Evolutionary conservation across 257 asterid genomes (phyloP).

Genomic region (Galeopsis tetrahit): DNA sequence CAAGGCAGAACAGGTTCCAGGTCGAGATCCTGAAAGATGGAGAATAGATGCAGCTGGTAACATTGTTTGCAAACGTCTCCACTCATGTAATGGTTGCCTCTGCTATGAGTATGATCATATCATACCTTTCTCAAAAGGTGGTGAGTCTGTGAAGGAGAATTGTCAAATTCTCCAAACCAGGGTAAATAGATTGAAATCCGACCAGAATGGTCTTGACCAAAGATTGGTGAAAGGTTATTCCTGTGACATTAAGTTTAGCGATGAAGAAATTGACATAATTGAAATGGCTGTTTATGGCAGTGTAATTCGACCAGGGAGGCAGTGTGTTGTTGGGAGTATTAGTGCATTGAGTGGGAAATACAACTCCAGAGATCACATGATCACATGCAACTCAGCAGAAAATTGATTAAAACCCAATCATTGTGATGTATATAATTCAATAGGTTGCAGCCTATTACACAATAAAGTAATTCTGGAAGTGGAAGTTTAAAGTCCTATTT

Average conservation of each 20-base stretch:
- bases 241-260: constrained; percentile 62
- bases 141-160: constrained; percentile 67
- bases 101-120: constrained; percentile 78
- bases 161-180: constrained; percentile 90
- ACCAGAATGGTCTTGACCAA: constrained; percentile 51
- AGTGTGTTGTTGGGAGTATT: constrained; percentile 56
- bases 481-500: constrained; percentile 14
- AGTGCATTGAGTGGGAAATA: constrained; percentile 44
- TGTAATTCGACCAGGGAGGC: constrained; percentile 56
- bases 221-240: constrained; percentile 69
- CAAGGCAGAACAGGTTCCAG: constrained; percentile 64
- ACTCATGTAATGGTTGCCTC: constrained; percentile 76
- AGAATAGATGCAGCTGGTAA: constrained; percentile 82
- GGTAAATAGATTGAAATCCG: constrained; percentile 78
- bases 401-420: constrained; percentile 26
- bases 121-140: constrained; percentile 77
- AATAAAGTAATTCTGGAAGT: constrained; percentile 7
- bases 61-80: constrained; percentile 69
- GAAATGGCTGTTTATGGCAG: constrained; percentile 82
- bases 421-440: constrained; percentile 11
- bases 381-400: constrained; percentile 47
- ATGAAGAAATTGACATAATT: constrained; percentile 60
- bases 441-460: not conserved
- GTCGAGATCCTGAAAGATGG: constrained; percentile 89
- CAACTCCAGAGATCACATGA: constrained; percentile 48